Evolutionary conservation across 495 filamentous ascomycete genomes (phyloP), one percentile per base, ranked within the genome.

Genomic region (Staphylotrichum longicolle): DNA sequence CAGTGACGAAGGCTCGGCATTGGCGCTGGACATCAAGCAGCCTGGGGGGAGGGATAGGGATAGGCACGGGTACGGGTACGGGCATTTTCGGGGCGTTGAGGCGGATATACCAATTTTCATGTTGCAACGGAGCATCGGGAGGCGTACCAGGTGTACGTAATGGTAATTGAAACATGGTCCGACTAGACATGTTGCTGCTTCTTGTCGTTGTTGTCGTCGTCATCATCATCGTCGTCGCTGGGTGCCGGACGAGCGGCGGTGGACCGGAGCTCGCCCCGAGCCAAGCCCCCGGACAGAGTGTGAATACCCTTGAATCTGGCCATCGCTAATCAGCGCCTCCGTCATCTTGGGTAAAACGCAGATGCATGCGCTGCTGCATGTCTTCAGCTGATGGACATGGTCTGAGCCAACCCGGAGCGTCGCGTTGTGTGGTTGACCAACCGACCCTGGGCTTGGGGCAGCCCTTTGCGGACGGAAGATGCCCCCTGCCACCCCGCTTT

Each of bases 381-480:
- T 34, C 30, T 7, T 39, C 34, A 52, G 49, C 12, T 39, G 12
- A 51, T 6, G 30, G 48, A 32, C 12, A 10, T 10, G 5, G 37
- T 7, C 10, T 7, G 37, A 10, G 5, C 12, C 42, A 11, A n/a
- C 5, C 9, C 42, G 42, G 10, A n/a, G 9, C 12, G 14, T 5
- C 12, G 14, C 42, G 12, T 12, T 5, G 42, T 34, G 30, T 50
- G 35, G 34, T 54, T 44, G 40, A 55, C 40, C 5, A 41, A 54
- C 48, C 40, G 41, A 27, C 50, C 44, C 20, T 7, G 12, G 63
- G 60, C 51, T 65, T 61, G 63, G 63, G 57, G 55, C 57, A 63
- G 47, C 63, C 63, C 61, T 58, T 63, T 68, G 42, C 49, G 62
- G 61, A 66, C 60, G 60, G 27, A 51, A 58, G 58, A 64, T 62